Evolutionary conservation across 768 basidiomycete genomes (phyloP), one percentile per base, ranked within the genome.

Genomic region (Mycena galericulata): DNA sequence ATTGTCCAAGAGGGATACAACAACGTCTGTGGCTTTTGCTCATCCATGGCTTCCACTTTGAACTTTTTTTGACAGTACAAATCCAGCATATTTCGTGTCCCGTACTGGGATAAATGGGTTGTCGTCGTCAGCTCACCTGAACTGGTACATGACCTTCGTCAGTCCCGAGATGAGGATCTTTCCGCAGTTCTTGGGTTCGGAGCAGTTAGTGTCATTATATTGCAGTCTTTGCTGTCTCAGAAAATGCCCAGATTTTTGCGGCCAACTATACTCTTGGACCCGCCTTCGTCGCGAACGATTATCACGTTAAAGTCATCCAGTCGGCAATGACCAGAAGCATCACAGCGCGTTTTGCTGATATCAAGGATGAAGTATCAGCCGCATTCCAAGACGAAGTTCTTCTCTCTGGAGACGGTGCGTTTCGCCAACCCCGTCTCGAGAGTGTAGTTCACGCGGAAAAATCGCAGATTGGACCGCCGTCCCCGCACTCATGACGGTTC

Each of bases 91-190:
- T n/a, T n/a, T n/a, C n/a, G n/a, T n/a, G n/a, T n/a, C n/a, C 22
- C 38, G 17, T 38, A 38, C 61, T 70, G 83, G 26, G 77, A 83
- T 53, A 73, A 76, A 62, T 88, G 87, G 87, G 58, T 80, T 11
- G 79, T 87, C 24, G 73, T 89, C 12, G 74, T 84, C n/a, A 79
- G 79, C 26, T 84, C 85, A 2, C 74, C 78, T 0, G 69, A 82
- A 34, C 76, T 83, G 53, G 75, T 88, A 11, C 85, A 89, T 5
- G 88, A 89, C 50, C 73, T 90, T 22, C 81, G 86, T 26, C 76
- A 73, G 55, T 80, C 80, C 0, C 60, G 69, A 0, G 77, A 81
- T 7, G 76, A 80, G 5, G 66, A 78, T 18, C 71, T 82, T 1
- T 79, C 76, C 20, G 50, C 50, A 6, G 27, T 51, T 1, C 76